phyloP scores from a whole-genome alignment of 208 protist genomes.

The Porcisia deanei region DNA sequence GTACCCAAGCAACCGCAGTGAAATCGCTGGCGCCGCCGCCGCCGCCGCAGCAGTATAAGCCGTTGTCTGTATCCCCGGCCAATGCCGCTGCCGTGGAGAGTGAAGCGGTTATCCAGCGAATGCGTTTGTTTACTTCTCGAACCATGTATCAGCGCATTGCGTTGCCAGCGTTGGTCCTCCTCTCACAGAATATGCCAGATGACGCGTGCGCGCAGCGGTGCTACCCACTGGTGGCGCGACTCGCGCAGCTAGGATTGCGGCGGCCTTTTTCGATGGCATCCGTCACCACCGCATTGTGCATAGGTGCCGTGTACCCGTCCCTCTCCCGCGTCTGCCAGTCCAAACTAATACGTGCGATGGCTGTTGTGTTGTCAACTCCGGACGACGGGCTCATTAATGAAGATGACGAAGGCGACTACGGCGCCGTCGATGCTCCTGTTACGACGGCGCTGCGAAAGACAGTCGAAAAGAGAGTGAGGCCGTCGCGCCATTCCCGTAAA shows the following conservation, averaged over 20 bases:
- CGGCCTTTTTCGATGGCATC: constrained; percentile 53
- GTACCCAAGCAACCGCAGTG: neutral
- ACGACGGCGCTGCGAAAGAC: neutral
- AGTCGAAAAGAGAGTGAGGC: neutral
- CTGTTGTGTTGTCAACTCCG: constrained; percentile 43
- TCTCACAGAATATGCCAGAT: constrained; percentile 65
- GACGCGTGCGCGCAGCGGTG: constrained; percentile 27
- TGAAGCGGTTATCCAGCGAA: constrained; percentile 10
- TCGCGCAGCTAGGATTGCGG: constrained; percentile 46
- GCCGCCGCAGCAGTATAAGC: neutral
- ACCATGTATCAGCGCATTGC: constrained; percentile 43
- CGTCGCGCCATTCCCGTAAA: neutral
- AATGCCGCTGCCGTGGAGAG: neutral
- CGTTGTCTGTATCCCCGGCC: neutral
- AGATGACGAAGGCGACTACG: neutral
- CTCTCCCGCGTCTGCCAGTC: constrained; percentile 40
- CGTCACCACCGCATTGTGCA: constrained; percentile 40
- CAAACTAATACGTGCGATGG: constrained; percentile 46
- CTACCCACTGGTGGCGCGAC: constrained; percentile 34
- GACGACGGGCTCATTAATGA: constrained; percentile 9
- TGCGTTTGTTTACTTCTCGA: constrained; percentile 25
- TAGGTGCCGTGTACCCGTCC: constrained; percentile 53
- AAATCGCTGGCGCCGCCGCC: neutral
- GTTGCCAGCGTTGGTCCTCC: constrained; percentile 55
- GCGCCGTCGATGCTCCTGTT: neutral